Evolutionary conservation across 1,139 yeast genomes (phyloP).

Genomic region (Suhomyces maxii): DNA sequence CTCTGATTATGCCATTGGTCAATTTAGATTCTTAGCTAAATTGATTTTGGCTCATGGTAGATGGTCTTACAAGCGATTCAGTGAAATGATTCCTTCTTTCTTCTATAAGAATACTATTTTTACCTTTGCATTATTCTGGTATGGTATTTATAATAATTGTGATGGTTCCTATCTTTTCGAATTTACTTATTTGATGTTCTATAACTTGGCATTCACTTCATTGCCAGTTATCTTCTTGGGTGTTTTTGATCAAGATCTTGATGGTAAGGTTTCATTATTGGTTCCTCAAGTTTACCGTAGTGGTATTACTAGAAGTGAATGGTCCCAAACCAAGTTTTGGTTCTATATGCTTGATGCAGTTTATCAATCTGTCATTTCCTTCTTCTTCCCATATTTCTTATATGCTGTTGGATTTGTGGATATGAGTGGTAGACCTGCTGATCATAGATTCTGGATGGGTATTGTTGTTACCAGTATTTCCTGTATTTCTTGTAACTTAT

Average conservation of each 20-base stretch:
- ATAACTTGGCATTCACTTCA: slow-evolving; percentile 92
- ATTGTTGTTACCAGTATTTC: slow-evolving; percentile 76
- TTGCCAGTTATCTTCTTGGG: slow-evolving; percentile 90
- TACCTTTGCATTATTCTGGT: slow-evolving; percentile 89
- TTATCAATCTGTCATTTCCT: slow-evolving; percentile 82
- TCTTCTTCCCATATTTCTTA: slow-evolving; percentile 81
- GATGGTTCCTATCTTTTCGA: slow-evolving; percentile 93
- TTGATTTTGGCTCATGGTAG: slow-evolving; percentile 89
- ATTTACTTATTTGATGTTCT: slow-evolving; percentile 88
- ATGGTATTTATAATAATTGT: slow-evolving; percentile 78
- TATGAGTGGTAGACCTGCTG: slow-evolving; percentile 62
- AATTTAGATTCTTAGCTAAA: slow-evolving; percentile 79
- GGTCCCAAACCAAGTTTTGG: slow-evolving; percentile 79
- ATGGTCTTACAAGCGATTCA: slow-evolving; percentile 89
- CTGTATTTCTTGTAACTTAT: slow-evolving; percentile 76
- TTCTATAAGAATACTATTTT: slow-evolving; percentile 91
- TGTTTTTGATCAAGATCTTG: slow-evolving; percentile 89
- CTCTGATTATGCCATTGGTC: slow-evolving; percentile 95
- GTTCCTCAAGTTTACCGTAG: slow-evolving; percentile 89
- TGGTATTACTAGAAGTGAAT: slow-evolving; percentile 82
- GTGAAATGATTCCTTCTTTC: slow-evolving; percentile 93
- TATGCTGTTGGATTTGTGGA: slow-evolving; percentile 59
- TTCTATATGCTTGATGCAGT: slow-evolving; percentile 83
- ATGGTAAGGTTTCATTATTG: slow-evolving; percentile 72
- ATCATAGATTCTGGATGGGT: slow-evolving; percentile 88